Evolutionary conservation across 2,329 filamentous ascomycete species (phyloP).

Genomic region (Aureobasidium melanogenum): DNA sequence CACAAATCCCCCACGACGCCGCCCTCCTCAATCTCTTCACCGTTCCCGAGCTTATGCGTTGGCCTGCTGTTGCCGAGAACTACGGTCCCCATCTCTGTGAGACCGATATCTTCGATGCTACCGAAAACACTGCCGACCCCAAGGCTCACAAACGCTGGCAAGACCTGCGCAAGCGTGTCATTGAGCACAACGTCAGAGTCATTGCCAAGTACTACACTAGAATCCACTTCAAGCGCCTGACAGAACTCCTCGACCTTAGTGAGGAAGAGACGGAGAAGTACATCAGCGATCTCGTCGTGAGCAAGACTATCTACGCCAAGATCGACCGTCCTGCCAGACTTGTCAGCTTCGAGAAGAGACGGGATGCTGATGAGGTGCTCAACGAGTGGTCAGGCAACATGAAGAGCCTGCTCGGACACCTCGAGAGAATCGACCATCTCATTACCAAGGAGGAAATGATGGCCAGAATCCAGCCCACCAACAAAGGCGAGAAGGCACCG

Average conservation of each 20-base stretch:
- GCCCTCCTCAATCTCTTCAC: constrained; percentile 91
- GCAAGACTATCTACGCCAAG: constrained; percentile 95
- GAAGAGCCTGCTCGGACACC: constrained; percentile 76
- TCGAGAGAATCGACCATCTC: constrained; percentile 91
- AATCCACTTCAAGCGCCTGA: constrained; percentile 85
- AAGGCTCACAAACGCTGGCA: constrained; percentile 84
- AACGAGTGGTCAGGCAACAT: constrained; percentile 99
- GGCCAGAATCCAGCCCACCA: constrained; percentile 77
- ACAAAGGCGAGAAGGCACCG: constrained; percentile 35
- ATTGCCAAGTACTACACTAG: constrained; percentile 98
- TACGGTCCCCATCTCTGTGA: constrained; percentile 81
- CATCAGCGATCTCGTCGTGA: constrained; percentile 92
- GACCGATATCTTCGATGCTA: constrained; percentile 75
- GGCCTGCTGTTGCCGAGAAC: constrained; percentile 83
- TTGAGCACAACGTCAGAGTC: constrained; percentile 97
- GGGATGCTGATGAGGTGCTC: constrained; percentile 88
- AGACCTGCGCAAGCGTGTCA: constrained; percentile 93
- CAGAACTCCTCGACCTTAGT: constrained; percentile 79
- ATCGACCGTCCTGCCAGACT: constrained; percentile 90
- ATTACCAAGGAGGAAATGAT: constrained; percentile 99
- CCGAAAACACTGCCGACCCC: constrained; percentile 54
- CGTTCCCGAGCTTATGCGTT: constrained; percentile 92
- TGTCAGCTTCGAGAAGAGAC: constrained; percentile 88
- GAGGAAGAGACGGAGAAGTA: constrained; percentile 99
- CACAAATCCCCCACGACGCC: constrained; percentile 64